Conservation (phyloP, 2,329 filamentous ascomycete genomes). For the Aspergillus fumigatus region DNA sequence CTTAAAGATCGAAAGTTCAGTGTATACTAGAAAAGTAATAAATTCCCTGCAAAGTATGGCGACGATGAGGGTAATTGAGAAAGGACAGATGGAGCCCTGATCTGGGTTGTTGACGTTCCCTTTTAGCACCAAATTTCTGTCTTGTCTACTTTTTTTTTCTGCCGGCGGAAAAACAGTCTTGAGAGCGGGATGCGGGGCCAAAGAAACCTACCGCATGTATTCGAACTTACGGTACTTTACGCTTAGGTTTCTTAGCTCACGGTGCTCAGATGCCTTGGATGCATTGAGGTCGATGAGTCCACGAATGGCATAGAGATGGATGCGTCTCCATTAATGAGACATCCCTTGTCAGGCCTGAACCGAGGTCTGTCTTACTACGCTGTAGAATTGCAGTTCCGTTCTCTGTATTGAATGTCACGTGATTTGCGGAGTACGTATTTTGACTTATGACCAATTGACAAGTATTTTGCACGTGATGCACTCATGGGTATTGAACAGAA, state of each 20-base stretch:
- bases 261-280: not conserved
- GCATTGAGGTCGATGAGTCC: not conserved
- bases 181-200: not conserved
- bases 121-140: slow-evolving; percentile 7
- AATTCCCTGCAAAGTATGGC: slow-evolving; percentile 3
- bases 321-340: too few species aligned
- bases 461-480: not conserved
- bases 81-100: slow-evolving; percentile 3
- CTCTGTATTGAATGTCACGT: not conserved
- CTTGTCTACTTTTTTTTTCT: slow-evolving; percentile 20
- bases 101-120: slow-evolving; percentile 1
- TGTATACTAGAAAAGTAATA: not conserved
- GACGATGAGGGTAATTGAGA: slow-evolving; percentile 5
- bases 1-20: not conserved
- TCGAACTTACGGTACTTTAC: not conserved
- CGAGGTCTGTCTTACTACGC: too few species aligned
- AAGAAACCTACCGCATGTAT: not conserved
- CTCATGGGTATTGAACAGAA: not conserved
- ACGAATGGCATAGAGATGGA: not conserved
- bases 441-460: not conserved
- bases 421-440: not conserved
- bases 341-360: too few species aligned
- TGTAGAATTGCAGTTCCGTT: too few species aligned
- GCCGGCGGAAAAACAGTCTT: slow-evolving; percentile 19
- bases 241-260: not conserved